Evolutionary conservation across 192 early-diverging fungal species (phyloP), one percentile per base, ranked within the genome.

Genomic region (Podila epigama): DNA sequence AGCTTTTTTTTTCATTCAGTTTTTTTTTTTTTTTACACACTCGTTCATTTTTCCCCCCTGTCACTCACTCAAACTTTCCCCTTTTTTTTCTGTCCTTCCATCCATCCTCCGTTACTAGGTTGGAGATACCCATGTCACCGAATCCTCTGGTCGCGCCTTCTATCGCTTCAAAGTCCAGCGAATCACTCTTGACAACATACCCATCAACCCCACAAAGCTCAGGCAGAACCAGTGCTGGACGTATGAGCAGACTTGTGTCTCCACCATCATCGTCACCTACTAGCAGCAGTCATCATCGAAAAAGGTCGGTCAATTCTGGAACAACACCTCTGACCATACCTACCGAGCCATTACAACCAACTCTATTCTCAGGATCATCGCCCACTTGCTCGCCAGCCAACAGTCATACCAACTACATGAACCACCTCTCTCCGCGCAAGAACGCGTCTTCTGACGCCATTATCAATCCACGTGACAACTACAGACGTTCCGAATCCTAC

Each of bases 41-140:
- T 34, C 25, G 58, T 28, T 8, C 27, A 34, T 8, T 16, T 57
- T 32, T 18, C 5, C 52, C 27, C 52, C 25, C 15, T 2, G 52
- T 33, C 11, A 57, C 32, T 28, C 15, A 35, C 5, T 35, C 20
- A 27, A 51, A 51, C 18, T 13, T 13, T 18, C 6, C 5, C 48
- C 48, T 5, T 51, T 6, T 51, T 13, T 51, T 51, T 6, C 18
- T 51, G 15, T 6, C 18, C 8, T 57, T 6, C 29, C 5, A 32
- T 13, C 25, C 28, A 31, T 52, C 28, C 15, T n/a, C 22, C 5
- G 11, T 32, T 6, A 25, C 10, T 59, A 77, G 73, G 31, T 48
- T 63, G 60, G 66, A 77, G 57, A 68, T 68, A 39, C 54, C 73
- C 51, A 77, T 77, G 73, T 77, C 73, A 37, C 73, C 73, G 27